phyloP scores from a whole-genome alignment of 163 green algal species.

The Scenedesmus sp. region DNA sequence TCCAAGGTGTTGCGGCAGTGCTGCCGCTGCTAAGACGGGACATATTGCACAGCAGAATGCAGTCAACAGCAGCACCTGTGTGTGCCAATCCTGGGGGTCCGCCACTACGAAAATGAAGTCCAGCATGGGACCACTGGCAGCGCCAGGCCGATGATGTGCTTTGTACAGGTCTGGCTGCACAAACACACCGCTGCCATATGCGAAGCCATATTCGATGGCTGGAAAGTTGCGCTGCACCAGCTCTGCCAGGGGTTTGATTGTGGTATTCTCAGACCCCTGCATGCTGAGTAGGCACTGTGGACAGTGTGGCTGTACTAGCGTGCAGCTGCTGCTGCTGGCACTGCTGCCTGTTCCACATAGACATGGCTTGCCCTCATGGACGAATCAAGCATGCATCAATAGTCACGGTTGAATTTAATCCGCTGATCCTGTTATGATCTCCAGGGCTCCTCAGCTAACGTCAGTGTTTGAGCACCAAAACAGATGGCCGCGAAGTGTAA shows the following conservation, averaged over 20 bases:
- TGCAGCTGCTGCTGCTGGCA: slow-evolving; percentile 2
- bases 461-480: slow-evolving; percentile 13
- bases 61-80: slow-evolving; percentile 17
- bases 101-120: slow-evolving; percentile 93
- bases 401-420: not conserved
- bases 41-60: not conserved
- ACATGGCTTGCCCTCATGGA: not conserved
- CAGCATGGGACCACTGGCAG: slow-evolving; percentile 69
- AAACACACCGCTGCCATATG: slow-evolving; percentile 91
- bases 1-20: not conserved
- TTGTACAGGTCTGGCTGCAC: slow-evolving; percentile 83
- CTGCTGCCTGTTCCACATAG: not conserved
- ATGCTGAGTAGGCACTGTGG: not conserved
- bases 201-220: slow-evolving; percentile 83
- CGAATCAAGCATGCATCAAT: not conserved
- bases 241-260: not conserved
- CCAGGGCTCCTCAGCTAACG: not conserved
- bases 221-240: slow-evolving; percentile 71
- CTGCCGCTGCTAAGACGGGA: not conserved
- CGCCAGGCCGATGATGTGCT: not conserved
- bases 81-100: slow-evolving; percentile 83
- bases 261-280: not conserved
- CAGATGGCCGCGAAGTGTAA: not conserved
- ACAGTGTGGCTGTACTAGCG: not conserved
- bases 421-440: no score